These are phyloP conservation scores for Amanita molliuscula DNA, from an alignment of 768 basidiomycete species.

Conservation along the genomic window DNA sequence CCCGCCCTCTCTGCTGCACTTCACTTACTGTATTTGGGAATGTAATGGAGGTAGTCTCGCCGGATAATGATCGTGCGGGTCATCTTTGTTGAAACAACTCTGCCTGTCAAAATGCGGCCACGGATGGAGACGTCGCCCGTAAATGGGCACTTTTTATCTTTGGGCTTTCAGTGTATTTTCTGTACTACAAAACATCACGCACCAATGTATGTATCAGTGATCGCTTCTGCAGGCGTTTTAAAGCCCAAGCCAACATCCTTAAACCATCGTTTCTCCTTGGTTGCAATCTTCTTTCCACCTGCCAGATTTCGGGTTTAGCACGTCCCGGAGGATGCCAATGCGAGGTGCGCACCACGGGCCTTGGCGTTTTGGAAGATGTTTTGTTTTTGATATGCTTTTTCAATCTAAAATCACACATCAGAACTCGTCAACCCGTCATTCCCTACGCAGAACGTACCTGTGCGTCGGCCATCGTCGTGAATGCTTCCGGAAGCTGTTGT, in stretches of 20 bases:
- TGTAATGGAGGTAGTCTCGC: constrained; percentile 88
- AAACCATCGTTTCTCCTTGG: constrained; percentile 97
- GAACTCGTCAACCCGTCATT: constrained; percentile 3
- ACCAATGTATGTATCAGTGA: constrained; percentile 96
- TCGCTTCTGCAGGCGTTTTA: constrained; percentile 93
- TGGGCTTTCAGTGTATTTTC: neutral
- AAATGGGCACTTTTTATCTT: constrained; percentile 99
- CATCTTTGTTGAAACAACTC: constrained; percentile 99
- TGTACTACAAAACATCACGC: constrained; percentile 20
- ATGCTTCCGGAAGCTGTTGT: constrained; percentile 29
- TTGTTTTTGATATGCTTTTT: constrained; percentile 98
- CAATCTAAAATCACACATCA: constrained; percentile 45
- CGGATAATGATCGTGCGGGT: constrained; percentile 97
- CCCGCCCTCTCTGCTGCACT: neutral
- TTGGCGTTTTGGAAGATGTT: constrained; percentile 97
- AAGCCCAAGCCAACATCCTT: constrained; percentile 97
- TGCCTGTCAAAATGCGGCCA: constrained; percentile 96
- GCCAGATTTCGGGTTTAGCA: constrained; percentile 8
- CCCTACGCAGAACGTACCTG: constrained; percentile 29
- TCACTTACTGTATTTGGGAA: constrained; percentile 93
- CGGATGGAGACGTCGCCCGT: constrained; percentile 96
- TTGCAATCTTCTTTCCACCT: constrained; percentile 87
- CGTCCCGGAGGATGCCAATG: constrained; percentile 12
- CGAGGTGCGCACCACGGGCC: constrained; percentile 60
- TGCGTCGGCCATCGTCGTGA: constrained; percentile 50